These are phyloP conservation scores for Eremothecium sinecaudum DNA, from an alignment of 1,139 yeast genomes.

Conservation along the genomic window DNA sequence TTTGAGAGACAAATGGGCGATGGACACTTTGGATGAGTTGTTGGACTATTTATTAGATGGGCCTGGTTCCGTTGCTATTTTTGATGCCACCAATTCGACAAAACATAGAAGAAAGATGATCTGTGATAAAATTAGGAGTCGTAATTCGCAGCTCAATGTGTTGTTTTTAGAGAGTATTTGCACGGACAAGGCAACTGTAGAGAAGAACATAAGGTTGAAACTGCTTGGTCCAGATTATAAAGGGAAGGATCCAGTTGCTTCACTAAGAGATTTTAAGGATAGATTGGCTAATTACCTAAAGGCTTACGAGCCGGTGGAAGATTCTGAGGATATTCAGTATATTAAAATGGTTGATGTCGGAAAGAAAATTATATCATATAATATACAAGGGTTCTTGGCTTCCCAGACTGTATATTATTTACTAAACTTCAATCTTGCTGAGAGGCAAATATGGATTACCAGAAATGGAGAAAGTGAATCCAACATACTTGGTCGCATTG, in stretches of 20 bases:
- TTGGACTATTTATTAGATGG: conserved; percentile 73
- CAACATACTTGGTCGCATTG: conserved; percentile 74
- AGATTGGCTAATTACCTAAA: conserved; percentile 75
- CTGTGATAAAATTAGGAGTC: conserved; percentile 55
- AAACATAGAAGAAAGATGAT: conserved; percentile 61
- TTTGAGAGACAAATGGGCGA: conserved; percentile 89
- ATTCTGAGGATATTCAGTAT: conserved; percentile 69
- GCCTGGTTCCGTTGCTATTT: conserved; percentile 85
- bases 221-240: conserved; percentile 89
- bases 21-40: conserved; percentile 81
- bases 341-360: conserved; percentile 96
- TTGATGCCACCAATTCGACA: conserved; percentile 93
- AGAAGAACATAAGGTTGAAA: conserved; percentile 73
- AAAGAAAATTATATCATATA: conserved; percentile 81
- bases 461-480: conserved; percentile 90
- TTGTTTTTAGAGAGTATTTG: conserved; percentile 82
- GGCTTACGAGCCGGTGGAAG: conserved; percentile 86
- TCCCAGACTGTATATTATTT: conserved; percentile 89
- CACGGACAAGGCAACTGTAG: conserved; percentile 66
- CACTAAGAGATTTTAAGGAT: conserved; percentile 72
- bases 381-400: conserved; percentile 84
- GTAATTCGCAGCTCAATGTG: conserved; percentile 63
- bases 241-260: conserved; percentile 73
- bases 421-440: conserved; percentile 79
- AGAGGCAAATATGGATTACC: conserved; percentile 90